A percentile compares a stretch with the other conserved stretches of the same genome.
These are phyloP conservation scores for Fraxinus sp. DNA, from an alignment of 305 asterid species.

Conservation along the genomic window DNA sequence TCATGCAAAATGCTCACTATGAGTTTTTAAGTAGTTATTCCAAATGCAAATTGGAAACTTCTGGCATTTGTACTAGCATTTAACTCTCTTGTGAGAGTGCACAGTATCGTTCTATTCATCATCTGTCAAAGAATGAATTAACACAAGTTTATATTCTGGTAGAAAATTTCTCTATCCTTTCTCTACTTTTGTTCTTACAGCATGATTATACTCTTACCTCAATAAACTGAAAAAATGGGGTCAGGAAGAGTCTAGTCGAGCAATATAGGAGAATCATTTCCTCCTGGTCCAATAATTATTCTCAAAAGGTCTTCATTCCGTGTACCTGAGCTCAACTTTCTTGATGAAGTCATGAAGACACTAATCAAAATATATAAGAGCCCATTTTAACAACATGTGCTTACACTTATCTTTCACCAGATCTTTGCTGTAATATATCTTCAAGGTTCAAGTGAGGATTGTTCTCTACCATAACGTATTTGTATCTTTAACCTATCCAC, in stretches of 20 bases:
- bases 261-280: background rate
- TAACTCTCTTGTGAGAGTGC: background rate
- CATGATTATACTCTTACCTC: background rate
- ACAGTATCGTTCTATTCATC: slow-evolving; percentile 3
- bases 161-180: background rate
- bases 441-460: background rate
- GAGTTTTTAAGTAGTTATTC: background rate
- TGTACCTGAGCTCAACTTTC: background rate
- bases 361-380: background rate
- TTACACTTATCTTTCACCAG: background rate
- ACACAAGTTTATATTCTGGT: background rate
- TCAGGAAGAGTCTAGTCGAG: background rate
- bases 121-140: background rate
- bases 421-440: background rate
- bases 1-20: background rate
- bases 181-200: background rate
- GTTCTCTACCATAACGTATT: background rate
- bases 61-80: background rate
- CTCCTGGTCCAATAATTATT: background rate
- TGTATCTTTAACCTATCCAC: background rate
- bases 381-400: background rate
- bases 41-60: background rate
- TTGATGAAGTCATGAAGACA: background rate
- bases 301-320: background rate
- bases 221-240: background rate